Percentiles rank a stretch among this genome's conserved stretches.
Evolutionary conservation across 2,329 filamentous ascomycete genomes (phyloP).

Genomic region (Cladosporium sp.): DNA sequence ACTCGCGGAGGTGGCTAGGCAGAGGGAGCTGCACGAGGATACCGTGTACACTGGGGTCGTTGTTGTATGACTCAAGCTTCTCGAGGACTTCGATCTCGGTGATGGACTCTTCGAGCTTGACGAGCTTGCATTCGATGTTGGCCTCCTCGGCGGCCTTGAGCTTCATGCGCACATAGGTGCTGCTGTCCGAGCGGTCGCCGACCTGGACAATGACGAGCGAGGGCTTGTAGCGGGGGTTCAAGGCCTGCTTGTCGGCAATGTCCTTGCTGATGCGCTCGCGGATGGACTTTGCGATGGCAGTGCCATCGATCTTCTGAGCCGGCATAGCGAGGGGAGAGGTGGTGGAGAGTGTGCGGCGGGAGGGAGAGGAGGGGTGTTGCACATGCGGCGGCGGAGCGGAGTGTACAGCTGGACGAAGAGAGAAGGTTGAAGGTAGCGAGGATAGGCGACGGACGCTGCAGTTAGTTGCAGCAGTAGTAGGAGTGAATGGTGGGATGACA

Average conservation of each 20-base stretch:
- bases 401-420: constrained; percentile 13
- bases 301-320: constrained; percentile 92
- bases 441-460: constrained; percentile 3
- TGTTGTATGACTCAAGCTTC: constrained; percentile 78
- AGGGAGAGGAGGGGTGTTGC: constrained; percentile 22
- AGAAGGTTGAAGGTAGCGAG: constrained; percentile 4
- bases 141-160: constrained; percentile 95
- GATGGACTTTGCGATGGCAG: constrained; percentile 88
- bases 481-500: constrained; percentile 9
- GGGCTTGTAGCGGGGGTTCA: constrained; percentile 85
- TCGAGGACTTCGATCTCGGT: constrained; percentile 84
- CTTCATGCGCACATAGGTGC: constrained; percentile 99
- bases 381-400: constrained; percentile 9
- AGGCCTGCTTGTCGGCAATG: constrained; percentile 76
- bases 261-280: constrained; percentile 77
- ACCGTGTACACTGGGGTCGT: constrained; percentile 81
- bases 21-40: constrained; percentile 93
- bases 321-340: constrained; percentile 66
- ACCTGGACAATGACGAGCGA: constrained; percentile 96
- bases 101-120: constrained; percentile 79
- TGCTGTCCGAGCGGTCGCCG: constrained; percentile 83
- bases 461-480: not conserved
- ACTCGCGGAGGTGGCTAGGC: constrained; percentile 86
- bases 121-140: constrained; percentile 82
- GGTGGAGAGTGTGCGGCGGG: constrained; percentile 46